Evolutionary conservation across 2,329 filamentous ascomycete species (phyloP), one percentile per base, ranked within the genome.

Genomic region (Trichoderma gracile): DNA sequence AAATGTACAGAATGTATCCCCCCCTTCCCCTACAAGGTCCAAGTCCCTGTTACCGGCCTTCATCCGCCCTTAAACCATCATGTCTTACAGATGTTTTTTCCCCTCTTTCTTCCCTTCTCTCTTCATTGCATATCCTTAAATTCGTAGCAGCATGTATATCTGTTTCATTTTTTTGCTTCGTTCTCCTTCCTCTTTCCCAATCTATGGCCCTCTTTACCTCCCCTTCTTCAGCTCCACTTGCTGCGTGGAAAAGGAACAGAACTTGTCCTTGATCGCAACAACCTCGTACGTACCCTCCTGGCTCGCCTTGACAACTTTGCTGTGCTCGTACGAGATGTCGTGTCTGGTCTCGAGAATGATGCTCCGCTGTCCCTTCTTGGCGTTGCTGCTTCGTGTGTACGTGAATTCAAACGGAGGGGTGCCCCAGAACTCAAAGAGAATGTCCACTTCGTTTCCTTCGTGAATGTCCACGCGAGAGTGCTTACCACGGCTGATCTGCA

Each of bases 221-320:
- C 47, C 63, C 19, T 81, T 79, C 68, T 78, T 80, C 65, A 80
- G 83, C 58, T 81, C 81, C 52, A 82, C 78, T 68, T 86, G 84
- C 73, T 89, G 84, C 66, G 88, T 94, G 52, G 91, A 91, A 77
- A 96, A 97, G 27, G 92, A 89, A 75, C 95, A 99, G 79, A 86
- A 96, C 72, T 87, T 87, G 78, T 99, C 95, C 81, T 96, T 96
- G 78, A 99, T 97, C 12, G 92, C 89, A 33, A 98, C 91, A 19
- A 99, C 94, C 79, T 99, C 95, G 74, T 99, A 99, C 69, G 93
- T 97, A 56, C 95, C 95, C 81, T 98, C 95, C 74, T 97, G 91
- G 70, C 89, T 93, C 27, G 93, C 93, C 71, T 88, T 88, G 71
- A 98, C 86, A 27, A 87, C 86, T 83, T 96, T 93, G 72, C 81